A percentile compares a stretch with the other conserved stretches of the same genome.
These are phyloP conservation scores for Suillus subluteus DNA, from an alignment of 768 basidiomycete genomes.

Conservation along the genomic window DNA sequence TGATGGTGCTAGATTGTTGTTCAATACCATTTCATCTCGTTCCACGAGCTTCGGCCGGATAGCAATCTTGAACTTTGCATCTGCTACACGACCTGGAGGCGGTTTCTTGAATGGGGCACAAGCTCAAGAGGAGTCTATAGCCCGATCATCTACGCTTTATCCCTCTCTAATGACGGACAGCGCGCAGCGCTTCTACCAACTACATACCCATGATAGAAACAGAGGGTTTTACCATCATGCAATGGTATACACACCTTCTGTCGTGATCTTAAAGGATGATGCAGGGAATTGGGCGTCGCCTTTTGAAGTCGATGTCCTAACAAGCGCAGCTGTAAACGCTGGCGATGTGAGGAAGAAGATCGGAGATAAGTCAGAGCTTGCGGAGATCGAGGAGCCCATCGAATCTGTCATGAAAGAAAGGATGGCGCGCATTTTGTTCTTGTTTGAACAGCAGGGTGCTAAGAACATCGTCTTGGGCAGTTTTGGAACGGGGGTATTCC, in stretches of 20 bases:
- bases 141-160: slow-evolving; percentile 74
- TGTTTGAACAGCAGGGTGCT: slow-evolving; percentile 66
- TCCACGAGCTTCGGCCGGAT: slow-evolving; percentile 37
- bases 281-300: slow-evolving; percentile 58
- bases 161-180: slow-evolving; percentile 57
- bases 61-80: slow-evolving; percentile 78
- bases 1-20: slow-evolving; percentile 54
- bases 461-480: slow-evolving; percentile 68
- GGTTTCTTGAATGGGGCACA: slow-evolving; percentile 74
- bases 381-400: slow-evolving; percentile 43
- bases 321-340: slow-evolving; percentile 78
- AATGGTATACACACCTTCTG: slow-evolving; percentile 73
- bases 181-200: slow-evolving; percentile 62
- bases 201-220: slow-evolving; percentile 53
- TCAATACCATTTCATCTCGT: slow-evolving; percentile 22
- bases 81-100: slow-evolving; percentile 74
- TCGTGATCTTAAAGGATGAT: slow-evolving; percentile 68
- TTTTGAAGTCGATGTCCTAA: slow-evolving; percentile 64
- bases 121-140: slow-evolving; percentile 83
- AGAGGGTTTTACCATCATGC: slow-evolving; percentile 75
- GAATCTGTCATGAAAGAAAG: slow-evolving; percentile 65
- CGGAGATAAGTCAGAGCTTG: slow-evolving; percentile 2
- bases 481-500: slow-evolving; percentile 81
- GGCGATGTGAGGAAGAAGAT: slow-evolving; percentile 44
- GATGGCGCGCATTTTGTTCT: slow-evolving; percentile 66